Evolutionary conservation across 306 rosid genomes (phyloP).

Genomic region (Benincasa hispida): DNA sequence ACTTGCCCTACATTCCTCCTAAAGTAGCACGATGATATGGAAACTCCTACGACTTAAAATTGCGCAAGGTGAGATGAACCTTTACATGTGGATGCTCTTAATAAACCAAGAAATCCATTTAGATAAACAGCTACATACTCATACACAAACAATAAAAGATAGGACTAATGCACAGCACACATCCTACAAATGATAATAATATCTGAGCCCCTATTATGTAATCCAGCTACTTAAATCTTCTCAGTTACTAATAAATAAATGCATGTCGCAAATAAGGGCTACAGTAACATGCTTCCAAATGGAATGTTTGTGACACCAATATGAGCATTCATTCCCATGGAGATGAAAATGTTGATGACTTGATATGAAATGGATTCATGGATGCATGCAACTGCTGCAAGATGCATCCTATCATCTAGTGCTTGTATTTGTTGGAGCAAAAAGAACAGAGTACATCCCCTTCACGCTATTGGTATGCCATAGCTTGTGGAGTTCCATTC

Average conservation of each 20-base stretch:
- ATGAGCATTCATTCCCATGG: slow-evolving; percentile 72
- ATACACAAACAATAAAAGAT: slow-evolving; percentile 28
- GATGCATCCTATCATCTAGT: slow-evolving; percentile 94
- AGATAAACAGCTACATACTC: not conserved
- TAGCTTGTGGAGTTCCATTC: slow-evolving; percentile 59
- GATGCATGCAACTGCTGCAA: slow-evolving; percentile 97
- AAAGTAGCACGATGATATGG: slow-evolving; percentile 1
- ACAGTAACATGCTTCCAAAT: slow-evolving; percentile 60
- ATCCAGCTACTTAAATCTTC: slow-evolving; percentile 31
- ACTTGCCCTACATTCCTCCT: not conserved
- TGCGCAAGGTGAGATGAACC: not conserved
- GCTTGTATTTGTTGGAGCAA: slow-evolving; percentile 57
- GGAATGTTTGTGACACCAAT: slow-evolving; percentile 81
- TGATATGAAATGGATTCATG: slow-evolving; percentile 97
- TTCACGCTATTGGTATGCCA: slow-evolving; percentile 82
- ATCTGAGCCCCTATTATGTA: slow-evolving; percentile 32
- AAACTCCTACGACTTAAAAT: not conserved
- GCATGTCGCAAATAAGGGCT: slow-evolving; percentile 45
- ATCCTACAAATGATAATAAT: slow-evolving; percentile 36
- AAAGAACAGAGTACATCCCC: slow-evolving; percentile 97
- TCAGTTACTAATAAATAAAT: slow-evolving; percentile 47
- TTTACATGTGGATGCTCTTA: not conserved
- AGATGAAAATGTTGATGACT: slow-evolving; percentile 91
- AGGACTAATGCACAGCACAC: slow-evolving; percentile 49
- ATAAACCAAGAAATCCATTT: not conserved